These are phyloP conservation scores for Coprinopsis sp. DNA, from an alignment of 768 basidiomycete genomes.

Conservation along the genomic window DNA sequence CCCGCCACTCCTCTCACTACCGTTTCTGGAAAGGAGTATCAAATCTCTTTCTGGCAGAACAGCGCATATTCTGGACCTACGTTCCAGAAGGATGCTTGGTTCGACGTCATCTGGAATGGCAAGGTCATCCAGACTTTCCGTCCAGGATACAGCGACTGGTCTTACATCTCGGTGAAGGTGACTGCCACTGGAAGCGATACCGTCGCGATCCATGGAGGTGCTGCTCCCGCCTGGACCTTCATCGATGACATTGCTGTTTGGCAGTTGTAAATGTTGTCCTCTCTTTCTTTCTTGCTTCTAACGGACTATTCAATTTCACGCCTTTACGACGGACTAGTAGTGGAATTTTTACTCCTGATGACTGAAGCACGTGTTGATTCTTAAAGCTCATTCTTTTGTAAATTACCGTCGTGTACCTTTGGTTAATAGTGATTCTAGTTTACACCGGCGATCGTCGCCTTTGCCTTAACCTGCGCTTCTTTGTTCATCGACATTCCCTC, in stretches of 20 bases:
- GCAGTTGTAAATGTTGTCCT: constrained; percentile 3
- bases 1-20: constrained; percentile 30
- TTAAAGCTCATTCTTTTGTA: no score
- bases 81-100: constrained; percentile 30
- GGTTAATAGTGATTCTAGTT: no score
- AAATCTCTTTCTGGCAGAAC: constrained; percentile 38
- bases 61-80: constrained; percentile 32
- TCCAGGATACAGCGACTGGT: constrained; percentile 36
- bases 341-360: no score
- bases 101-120: constrained; percentile 45
- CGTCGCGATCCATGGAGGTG: constrained; percentile 38
- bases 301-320: no score
- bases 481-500: no score
- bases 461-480: no score
- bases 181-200: constrained; percentile 31
- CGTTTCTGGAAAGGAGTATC: constrained; percentile 31
- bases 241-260: constrained; percentile 39
- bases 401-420: no score
- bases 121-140: constrained; percentile 26
- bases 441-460: no score
- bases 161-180: constrained; percentile 31
- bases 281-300: no score
- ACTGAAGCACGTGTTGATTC: no score
- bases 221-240: constrained; percentile 45
- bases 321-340: no score